Conservation (phyloP, 805 yeast genomes). For the Candida tallmaniae region DNA sequence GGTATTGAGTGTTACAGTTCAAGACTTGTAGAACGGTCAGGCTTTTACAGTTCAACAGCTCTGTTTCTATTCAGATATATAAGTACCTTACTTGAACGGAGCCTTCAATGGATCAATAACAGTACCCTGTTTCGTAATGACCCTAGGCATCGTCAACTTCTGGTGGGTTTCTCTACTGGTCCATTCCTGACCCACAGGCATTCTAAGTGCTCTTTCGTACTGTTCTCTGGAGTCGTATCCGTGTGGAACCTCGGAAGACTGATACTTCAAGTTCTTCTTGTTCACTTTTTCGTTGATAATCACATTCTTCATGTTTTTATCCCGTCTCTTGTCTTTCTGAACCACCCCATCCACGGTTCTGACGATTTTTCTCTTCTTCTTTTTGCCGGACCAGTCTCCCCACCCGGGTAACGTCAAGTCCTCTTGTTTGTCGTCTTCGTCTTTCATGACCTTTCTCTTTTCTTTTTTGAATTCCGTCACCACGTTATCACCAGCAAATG, state of each 20-base stretch:
- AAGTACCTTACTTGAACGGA: slow-evolving; percentile 52
- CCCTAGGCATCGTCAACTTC: slow-evolving; percentile 81
- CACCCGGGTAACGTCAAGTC: slow-evolving; percentile 92
- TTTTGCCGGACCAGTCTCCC: slow-evolving; percentile 94
- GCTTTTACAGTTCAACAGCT: background rate
- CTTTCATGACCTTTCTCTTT: slow-evolving; percentile 58
- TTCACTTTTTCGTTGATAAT: slow-evolving; percentile 84
- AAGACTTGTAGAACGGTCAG: background rate
- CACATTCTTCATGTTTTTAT: slow-evolving; percentile 71
- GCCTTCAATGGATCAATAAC: slow-evolving; percentile 90
- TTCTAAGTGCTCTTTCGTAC: slow-evolving; percentile 86
- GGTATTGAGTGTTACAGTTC: no score
- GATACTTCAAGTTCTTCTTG: slow-evolving; percentile 82
- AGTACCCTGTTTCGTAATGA: slow-evolving; percentile 79
- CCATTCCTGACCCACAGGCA: slow-evolving; percentile 99
- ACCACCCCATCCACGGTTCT: slow-evolving; percentile 76
- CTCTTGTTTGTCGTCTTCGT: slow-evolving; percentile 84
- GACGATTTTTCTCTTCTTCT: slow-evolving; percentile 49
- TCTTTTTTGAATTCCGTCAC: slow-evolving; percentile 75
- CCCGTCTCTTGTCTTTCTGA: slow-evolving; percentile 66
- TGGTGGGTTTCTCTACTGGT: slow-evolving; percentile 83
- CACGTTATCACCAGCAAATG: slow-evolving; percentile 97
- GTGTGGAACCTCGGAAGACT: slow-evolving; percentile 87
- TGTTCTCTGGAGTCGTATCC: slow-evolving; percentile 93
- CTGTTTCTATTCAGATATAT: background rate